These are phyloP conservation scores for Hebeloma cylindrosporum DNA, from an alignment of 768 basidiomycete species.

Conservation along the genomic window DNA sequence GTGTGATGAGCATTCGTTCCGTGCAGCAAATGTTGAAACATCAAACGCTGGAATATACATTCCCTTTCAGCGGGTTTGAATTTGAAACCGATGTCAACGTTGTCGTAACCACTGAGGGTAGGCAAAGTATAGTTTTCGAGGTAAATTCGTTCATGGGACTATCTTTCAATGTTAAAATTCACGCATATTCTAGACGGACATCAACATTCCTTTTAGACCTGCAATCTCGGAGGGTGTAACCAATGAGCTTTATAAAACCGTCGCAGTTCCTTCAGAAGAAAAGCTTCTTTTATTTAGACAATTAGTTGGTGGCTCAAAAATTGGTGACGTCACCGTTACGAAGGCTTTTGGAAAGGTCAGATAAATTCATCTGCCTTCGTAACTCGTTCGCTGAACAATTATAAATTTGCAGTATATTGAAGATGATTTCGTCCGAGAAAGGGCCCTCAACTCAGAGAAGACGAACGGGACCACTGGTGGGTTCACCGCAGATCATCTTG, in stretches of 20 bases:
- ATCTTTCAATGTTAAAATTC: neutral
- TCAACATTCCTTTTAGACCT: slow-evolving; percentile 50
- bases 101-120: slow-evolving; percentile 60
- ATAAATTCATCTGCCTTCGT: neutral
- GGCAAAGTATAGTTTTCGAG: slow-evolving; percentile 72
- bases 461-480: slow-evolving; percentile 30
- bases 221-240: slow-evolving; percentile 8
- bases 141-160: too few species aligned
- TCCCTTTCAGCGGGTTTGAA: slow-evolving; percentile 71
- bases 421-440: slow-evolving; percentile 64
- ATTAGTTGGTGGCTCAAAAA: slow-evolving; percentile 60
- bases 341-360: slow-evolving; percentile 61
- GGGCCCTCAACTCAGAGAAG: slow-evolving; percentile 27
- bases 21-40: slow-evolving; percentile 61
- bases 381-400: neutral
- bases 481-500: slow-evolving; percentile 58
- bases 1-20: slow-evolving; percentile 61
- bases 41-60: slow-evolving; percentile 72
- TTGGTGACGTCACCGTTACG: slow-evolving; percentile 52
- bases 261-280: slow-evolving; percentile 44
- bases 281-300: slow-evolving; percentile 56
- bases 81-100: slow-evolving; percentile 77
- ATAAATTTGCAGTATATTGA: slow-evolving; percentile 58
- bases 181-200: slow-evolving; percentile 48
- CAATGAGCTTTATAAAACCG: slow-evolving; percentile 49